These are phyloP conservation scores for Cyberlindnera suaveolens DNA, from an alignment of 805 yeast species.

Conservation along the genomic window DNA sequence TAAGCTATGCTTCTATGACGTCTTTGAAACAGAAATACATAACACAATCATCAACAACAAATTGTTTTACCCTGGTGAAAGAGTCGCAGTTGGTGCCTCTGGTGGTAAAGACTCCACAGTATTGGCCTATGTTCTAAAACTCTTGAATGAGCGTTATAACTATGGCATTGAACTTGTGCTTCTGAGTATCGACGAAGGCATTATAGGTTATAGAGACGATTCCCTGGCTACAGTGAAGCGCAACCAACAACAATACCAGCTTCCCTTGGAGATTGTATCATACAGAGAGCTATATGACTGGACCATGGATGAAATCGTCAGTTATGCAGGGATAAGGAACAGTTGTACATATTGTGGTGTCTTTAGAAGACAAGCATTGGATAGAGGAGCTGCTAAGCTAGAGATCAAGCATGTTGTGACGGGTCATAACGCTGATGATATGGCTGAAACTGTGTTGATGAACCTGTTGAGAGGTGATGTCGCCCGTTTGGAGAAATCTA, in stretches of 20 bases:
- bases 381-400: slow-evolving; percentile 86
- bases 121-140: slow-evolving; percentile 78
- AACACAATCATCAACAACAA: slow-evolving; percentile 69
- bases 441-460: slow-evolving; percentile 98
- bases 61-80: slow-evolving; percentile 75
- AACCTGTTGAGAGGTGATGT: slow-evolving; percentile 93
- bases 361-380: slow-evolving; percentile 90
- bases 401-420: slow-evolving; percentile 90
- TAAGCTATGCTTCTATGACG: slow-evolving; percentile 81
- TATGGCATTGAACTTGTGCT: slow-evolving; percentile 84
- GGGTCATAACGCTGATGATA: slow-evolving; percentile 98
- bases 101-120: slow-evolving; percentile 99
- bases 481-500: slow-evolving; percentile 83
- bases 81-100: slow-evolving; percentile 94
- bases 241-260: slow-evolving; percentile 77
- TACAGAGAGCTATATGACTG: slow-evolving; percentile 88
- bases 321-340: slow-evolving; percentile 87
- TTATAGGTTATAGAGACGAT: slow-evolving; percentile 94
- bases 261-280: slow-evolving; percentile 76
- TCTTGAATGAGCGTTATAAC: slow-evolving; percentile 79
- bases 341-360: slow-evolving; percentile 99
- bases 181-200: slow-evolving; percentile 92
- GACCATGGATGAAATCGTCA: slow-evolving; percentile 98
- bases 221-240: slow-evolving; percentile 95
- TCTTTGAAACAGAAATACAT: slow-evolving; percentile 94